phyloP scores from a whole-genome alignment of 2,329 filamentous ascomycete genomes.

The Didymella keratinophila region DNA sequence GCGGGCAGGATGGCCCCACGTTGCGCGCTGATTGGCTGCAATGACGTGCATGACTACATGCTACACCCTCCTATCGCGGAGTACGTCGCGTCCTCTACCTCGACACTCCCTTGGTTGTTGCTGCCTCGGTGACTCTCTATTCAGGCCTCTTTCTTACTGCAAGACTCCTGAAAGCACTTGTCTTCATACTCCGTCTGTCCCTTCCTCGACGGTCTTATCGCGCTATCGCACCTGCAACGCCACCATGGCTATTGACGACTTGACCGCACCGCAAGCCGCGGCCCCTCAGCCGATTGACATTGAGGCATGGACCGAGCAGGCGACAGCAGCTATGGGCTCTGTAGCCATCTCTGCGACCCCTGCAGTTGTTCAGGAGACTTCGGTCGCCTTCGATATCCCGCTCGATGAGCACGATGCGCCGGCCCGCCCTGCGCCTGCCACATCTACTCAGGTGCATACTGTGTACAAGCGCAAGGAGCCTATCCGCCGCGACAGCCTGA shows the following conservation, averaged over 20 bases:
- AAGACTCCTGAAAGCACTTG: not conserved
- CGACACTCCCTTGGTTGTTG: slow-evolving; percentile 15
- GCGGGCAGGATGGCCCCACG: slow-evolving; percentile 26
- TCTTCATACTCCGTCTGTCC: not conserved
- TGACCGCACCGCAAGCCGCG: slow-evolving; percentile 31
- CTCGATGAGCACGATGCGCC: slow-evolving; percentile 66
- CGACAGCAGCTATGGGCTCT: slow-evolving; percentile 53
- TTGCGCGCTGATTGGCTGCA: slow-evolving; percentile 39
- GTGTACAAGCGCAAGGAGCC: slow-evolving; percentile 62
- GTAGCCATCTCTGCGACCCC: slow-evolving; percentile 50
- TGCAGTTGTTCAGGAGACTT: slow-evolving; percentile 59
- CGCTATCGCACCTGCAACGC: slow-evolving; percentile 21
- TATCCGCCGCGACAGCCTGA: slow-evolving; percentile 67
- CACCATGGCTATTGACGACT: slow-evolving; percentile 48
- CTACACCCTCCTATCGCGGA: slow-evolving; percentile 29
- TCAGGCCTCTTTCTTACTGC: not conserved
- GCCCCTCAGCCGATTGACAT: slow-evolving; percentile 50
- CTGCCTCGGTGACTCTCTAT: slow-evolving; percentile 13
- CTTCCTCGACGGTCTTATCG: slow-evolving; percentile 5
- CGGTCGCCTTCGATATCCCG: slow-evolving; percentile 74
- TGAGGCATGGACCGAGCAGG: slow-evolving; percentile 59
- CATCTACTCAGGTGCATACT: slow-evolving; percentile 54
- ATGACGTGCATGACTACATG: slow-evolving; percentile 33
- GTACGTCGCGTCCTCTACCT: slow-evolving; percentile 28
- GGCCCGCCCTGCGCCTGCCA: slow-evolving; percentile 41